phyloP scores from a whole-genome alignment of 208 protist species.

The Leishmania tropica region DNA sequence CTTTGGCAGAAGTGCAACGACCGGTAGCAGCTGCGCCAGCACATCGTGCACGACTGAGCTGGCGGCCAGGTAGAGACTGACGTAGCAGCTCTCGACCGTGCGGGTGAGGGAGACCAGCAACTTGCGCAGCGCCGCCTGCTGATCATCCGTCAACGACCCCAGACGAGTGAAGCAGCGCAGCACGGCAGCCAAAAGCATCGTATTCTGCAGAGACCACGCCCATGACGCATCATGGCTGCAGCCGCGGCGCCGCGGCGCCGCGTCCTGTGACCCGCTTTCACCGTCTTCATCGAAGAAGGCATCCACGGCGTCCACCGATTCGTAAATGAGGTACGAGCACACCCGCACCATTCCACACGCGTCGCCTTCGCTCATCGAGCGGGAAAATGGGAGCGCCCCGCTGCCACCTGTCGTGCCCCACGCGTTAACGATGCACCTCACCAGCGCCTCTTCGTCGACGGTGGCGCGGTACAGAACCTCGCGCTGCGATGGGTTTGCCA shows the following conservation, averaged over 20 bases:
- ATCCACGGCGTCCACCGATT: constrained; percentile 34
- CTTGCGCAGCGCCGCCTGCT: constrained; percentile 23
- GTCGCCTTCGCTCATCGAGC: constrained; percentile 10
- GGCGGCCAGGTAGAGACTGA: constrained; percentile 56
- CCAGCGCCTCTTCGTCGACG: constrained; percentile 32
- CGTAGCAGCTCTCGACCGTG: constrained; percentile 31
- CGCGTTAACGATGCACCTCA: constrained; percentile 51
- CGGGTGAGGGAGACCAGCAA: constrained; percentile 25
- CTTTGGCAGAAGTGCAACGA: constrained; percentile 18
- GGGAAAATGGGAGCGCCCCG: constrained; percentile 16
- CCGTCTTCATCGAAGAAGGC: constrained; percentile 10
- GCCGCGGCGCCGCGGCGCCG: neutral
- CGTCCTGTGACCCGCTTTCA: neutral
- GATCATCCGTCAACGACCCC: neutral
- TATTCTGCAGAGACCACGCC: constrained; percentile 55
- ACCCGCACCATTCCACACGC: constrained; percentile 24
- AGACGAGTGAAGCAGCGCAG: constrained; percentile 28
- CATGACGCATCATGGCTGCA: neutral
- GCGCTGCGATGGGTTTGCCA: constrained; percentile 29
- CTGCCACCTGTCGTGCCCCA: constrained; percentile 43
- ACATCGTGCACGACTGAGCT: constrained; percentile 59
- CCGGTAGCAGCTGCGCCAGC: constrained; percentile 55
- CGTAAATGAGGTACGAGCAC: constrained; percentile 36
- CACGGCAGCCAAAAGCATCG: constrained; percentile 42
- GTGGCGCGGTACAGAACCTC: constrained; percentile 31